Evolutionary conservation across 2,329 filamentous ascomycete species (phyloP).

Genomic region (Elsinoe batatas): DNA sequence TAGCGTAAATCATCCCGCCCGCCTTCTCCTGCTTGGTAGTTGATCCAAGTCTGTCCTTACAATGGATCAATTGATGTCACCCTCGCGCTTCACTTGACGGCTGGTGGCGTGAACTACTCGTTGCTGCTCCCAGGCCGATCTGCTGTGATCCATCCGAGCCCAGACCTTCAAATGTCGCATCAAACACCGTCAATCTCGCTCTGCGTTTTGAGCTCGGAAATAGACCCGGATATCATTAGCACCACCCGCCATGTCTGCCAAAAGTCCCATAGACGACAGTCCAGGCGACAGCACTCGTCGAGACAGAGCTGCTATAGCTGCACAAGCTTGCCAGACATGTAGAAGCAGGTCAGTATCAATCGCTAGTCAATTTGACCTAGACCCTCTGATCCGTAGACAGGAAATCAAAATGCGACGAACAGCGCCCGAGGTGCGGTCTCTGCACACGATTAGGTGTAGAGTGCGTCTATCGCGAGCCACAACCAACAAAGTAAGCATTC

Average conservation of each 20-base stretch:
- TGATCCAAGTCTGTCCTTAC: too few species aligned
- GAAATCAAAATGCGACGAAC: conserved; percentile 57
- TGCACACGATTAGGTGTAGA: conserved; percentile 49
- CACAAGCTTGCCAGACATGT: conserved; percentile 51
- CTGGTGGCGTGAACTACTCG: too few species aligned
- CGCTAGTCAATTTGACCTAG: neutral
- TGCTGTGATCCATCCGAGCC: neutral
- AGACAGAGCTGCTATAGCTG: conserved; percentile 41
- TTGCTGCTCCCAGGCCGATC: too few species aligned
- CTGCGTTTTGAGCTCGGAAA: neutral
- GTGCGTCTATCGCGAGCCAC: conserved; percentile 51
- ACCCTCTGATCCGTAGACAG: conserved; percentile 26
- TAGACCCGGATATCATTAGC: neutral
- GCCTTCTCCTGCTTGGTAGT: too few species aligned
- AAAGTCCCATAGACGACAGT: conserved; percentile 3
- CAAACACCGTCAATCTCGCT: neutral
- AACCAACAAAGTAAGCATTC: conserved; percentile 50
- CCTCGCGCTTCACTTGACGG: too few species aligned
- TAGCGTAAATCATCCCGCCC: neutral
- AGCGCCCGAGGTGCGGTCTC: conserved; percentile 50
- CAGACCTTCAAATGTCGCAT: neutral
- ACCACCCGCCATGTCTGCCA: neutral
- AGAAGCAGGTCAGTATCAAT: conserved; percentile 28
- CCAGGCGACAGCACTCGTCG: conserved; percentile 25
- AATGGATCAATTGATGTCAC: too few species aligned